Percentiles rank a stretch among this genome's conserved stretches.
phyloP scores from a whole-genome alignment of 257 asterid genomes.

The Prunella vulgaris region DNA sequence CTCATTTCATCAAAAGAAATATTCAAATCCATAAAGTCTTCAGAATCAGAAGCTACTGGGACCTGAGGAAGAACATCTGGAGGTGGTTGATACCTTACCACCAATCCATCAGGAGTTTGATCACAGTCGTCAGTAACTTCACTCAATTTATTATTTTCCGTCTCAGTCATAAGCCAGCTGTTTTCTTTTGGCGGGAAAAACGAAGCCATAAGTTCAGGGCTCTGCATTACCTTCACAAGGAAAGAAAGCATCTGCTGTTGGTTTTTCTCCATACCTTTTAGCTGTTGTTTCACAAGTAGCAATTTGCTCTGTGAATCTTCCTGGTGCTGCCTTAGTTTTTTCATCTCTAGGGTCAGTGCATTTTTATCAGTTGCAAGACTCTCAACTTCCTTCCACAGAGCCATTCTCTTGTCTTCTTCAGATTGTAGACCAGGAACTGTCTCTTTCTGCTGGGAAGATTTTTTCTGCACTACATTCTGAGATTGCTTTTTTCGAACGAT shows the following conservation, averaged over 20 bases:
- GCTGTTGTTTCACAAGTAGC: conserved; percentile 50
- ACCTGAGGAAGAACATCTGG: conserved; percentile 25
- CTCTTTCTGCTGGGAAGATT: conserved; percentile 37
- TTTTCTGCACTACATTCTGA: conserved; percentile 40
- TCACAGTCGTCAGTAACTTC: conserved; percentile 54
- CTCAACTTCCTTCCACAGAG: conserved; percentile 76
- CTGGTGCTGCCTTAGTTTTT: conserved; percentile 60
- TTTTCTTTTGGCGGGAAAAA: conserved; percentile 80
- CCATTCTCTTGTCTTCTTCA: conserved; percentile 50
- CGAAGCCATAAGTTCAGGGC: conserved; percentile 65
- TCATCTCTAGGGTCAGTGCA: conserved; percentile 60
- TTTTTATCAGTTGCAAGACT: conserved; percentile 55
- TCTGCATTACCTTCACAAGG: conserved; percentile 97
- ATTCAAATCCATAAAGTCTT: conserved; percentile 58
- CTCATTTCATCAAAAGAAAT: conserved; percentile 60
- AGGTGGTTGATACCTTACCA: conserved; percentile 69
- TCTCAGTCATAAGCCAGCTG: conserved; percentile 47
- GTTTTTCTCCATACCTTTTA: conserved; percentile 80
- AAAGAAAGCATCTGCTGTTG: conserved; percentile 96
- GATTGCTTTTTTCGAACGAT: conserved; percentile 66
- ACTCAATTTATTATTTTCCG: conserved; percentile 41
- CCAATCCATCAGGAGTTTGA: conserved; percentile 41
- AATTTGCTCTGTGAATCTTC: conserved; percentile 68
- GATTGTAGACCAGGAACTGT: conserved; percentile 23
- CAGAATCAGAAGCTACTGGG: conserved; percentile 30